Base-by-base conservation (phyloP, 352 stramenopile species). In the Saprolegnia diclina region DNA sequence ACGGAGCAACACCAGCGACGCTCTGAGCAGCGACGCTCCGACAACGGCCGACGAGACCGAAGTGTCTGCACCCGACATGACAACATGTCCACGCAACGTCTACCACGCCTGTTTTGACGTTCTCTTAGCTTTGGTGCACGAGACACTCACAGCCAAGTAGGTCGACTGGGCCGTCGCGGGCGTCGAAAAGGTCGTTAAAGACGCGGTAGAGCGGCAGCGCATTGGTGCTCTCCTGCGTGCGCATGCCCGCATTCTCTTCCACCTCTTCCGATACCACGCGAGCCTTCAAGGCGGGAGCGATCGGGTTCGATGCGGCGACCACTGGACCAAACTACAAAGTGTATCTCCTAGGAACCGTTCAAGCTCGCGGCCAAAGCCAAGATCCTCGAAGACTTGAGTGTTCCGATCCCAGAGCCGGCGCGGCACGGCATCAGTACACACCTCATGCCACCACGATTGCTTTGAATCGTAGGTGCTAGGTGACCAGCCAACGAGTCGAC, bases 201-300 rank as follows among this genome's bases (percentile, higher is more conserved):
- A 91, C 40, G 83, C 79, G 35, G 83, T 89, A 5, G 83, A 91
- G 73, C 77, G 81, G 21, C 79, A 81, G 32, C 80, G 83, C 29
- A 89, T 89, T 53, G 72, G 76, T 21, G 26, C 37, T 18, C 74
- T 79, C 13, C 45, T 91, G 7, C 71, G 74, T 37, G 72, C 38
- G n/a, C 72, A 68, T 48, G 88, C 88, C 61, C 83, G 83, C 29
- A 77, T 88, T 29, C 32, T 91, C 44, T 69, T 89, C 18, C 80
- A 80, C 70, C 87, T 85, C 71, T 89, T 88, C 72, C 80, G 81
- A 18, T 79, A 77, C 50, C 85, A 84, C 61, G 77, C 80, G 14
- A 82, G 42, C 42, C 11, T 48, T 1, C 42, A 48, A 48, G 42
- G 42, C 18, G 42, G 13, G 13, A 48, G 18, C 42, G 42, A 48